Conservation (phyloP, 495 filamentous ascomycete genomes). For the Penicillium ucsense region DNA sequence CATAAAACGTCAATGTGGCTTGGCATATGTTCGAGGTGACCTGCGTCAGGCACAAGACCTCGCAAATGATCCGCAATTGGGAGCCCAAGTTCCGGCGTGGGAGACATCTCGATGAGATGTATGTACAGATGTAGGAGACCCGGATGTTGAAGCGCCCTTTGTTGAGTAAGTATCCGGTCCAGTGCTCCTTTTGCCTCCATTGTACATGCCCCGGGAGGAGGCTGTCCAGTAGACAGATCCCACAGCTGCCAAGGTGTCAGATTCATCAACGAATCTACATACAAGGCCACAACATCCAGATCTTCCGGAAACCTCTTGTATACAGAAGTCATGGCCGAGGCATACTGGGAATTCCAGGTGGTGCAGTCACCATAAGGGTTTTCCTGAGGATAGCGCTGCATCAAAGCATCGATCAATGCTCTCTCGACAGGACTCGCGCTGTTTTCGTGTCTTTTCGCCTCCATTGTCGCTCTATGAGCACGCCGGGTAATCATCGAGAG, state of each 20-base stretch:
- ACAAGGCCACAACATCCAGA: slow-evolving; percentile 51
- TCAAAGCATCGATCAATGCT: slow-evolving; percentile 49
- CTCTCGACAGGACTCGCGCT: slow-evolving; percentile 34
- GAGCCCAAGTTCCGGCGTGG: slow-evolving; percentile 47
- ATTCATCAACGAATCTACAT: slow-evolving; percentile 60
- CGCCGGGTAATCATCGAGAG: slow-evolving; percentile 32
- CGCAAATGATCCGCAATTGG: slow-evolving; percentile 48
- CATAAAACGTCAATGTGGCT: slow-evolving; percentile 57
- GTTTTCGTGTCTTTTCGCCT: slow-evolving; percentile 28
- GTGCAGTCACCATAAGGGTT: slow-evolving; percentile 32
- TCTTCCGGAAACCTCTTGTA: slow-evolving; percentile 45
- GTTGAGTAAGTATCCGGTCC: slow-evolving; percentile 37
- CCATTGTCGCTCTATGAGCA: slow-evolving; percentile 31
- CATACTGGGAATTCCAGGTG: slow-evolving; percentile 47
- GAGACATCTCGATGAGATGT: slow-evolving; percentile 67
- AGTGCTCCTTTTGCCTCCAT: slow-evolving; percentile 47
- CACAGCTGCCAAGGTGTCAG: slow-evolving; percentile 59
- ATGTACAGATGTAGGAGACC: slow-evolving; percentile 63
- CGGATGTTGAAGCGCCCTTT: slow-evolving; percentile 41
- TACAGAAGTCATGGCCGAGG: slow-evolving; percentile 49
- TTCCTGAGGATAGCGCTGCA: slow-evolving; percentile 42
- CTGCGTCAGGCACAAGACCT: slow-evolving; percentile 52
- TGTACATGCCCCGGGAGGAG: slow-evolving; percentile 42
- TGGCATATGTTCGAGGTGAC: slow-evolving; percentile 68
- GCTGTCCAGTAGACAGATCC: slow-evolving; percentile 49